phyloP scores from a whole-genome alignment of 148 eudicot genomes.

The Camellia lanceoleosa region DNA sequence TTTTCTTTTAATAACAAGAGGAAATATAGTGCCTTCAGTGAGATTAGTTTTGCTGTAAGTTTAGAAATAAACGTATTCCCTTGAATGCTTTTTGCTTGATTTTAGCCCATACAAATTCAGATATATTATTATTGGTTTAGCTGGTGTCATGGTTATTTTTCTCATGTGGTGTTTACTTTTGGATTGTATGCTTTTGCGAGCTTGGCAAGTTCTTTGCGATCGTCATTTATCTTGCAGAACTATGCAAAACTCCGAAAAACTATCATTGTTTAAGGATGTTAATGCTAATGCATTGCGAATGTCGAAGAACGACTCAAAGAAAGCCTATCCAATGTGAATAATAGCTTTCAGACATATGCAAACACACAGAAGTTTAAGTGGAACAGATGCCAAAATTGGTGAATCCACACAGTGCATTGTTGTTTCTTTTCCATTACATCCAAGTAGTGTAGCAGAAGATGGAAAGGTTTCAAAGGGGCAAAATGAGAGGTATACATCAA shows the following conservation, averaged over 20 bases:
- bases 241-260: conserved; percentile 68
- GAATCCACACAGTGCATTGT: conserved; percentile 26
- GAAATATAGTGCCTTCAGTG: neutral
- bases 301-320: conserved; percentile 27
- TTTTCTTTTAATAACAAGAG: neutral
- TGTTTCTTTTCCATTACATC: conserved; percentile 20
- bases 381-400: conserved; percentile 24
- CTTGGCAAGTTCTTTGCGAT: conserved; percentile 73
- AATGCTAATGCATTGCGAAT: conserved; percentile 24
- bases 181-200: conserved; percentile 44
- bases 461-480: conserved; percentile 28
- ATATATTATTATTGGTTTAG: neutral
- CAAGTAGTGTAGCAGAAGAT: conserved; percentile 29
- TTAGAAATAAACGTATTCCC: neutral
- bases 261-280: conserved; percentile 40
- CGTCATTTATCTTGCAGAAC: conserved; percentile 58
- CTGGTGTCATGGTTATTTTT: conserved; percentile 2
- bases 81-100: neutral
- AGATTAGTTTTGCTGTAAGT: too few species aligned
- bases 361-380: conserved; percentile 29
- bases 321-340: conserved; percentile 26
- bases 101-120: neutral
- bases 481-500: conserved; percentile 26
- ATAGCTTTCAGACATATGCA: conserved; percentile 30
- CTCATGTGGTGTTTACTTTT: conserved; percentile 8